phyloP scores from a whole-genome alignment of 2,329 filamentous ascomycete genomes.

The Tolypocladium capitatum region DNA sequence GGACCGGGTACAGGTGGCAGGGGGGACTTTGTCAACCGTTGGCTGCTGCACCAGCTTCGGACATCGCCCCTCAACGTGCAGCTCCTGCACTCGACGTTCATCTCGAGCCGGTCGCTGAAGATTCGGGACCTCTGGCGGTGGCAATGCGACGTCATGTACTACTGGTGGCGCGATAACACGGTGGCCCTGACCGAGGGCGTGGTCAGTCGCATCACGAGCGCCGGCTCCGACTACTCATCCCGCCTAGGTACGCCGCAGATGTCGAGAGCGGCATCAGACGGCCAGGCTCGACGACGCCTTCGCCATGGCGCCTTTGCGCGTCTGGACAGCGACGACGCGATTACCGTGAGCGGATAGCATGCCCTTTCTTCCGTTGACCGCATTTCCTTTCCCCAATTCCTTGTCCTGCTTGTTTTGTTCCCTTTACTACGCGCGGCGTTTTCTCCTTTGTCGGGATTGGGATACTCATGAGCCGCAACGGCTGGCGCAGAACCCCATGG shows the following conservation, averaged over 20 bases:
- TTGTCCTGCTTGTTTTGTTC: background rate
- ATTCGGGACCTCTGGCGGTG: conserved; percentile 21
- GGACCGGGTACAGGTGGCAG: conserved; percentile 23
- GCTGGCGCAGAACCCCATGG: background rate
- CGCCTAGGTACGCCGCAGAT: conserved; percentile 11
- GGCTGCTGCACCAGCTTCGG: conserved; percentile 38
- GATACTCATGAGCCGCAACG: background rate
- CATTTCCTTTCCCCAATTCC: background rate
- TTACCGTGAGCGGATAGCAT: conserved; percentile 4
- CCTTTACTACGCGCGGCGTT: background rate
- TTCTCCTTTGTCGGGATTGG: background rate
- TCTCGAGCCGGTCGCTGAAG: conserved; percentile 12
- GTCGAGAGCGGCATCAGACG: conserved; percentile 16
- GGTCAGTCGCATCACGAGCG: conserved; percentile 8
- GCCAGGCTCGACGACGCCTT: background rate
- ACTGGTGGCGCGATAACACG: conserved; percentile 22
- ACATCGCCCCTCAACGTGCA: conserved; percentile 30
- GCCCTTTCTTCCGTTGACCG: background rate
- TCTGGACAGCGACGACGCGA: conserved; percentile 5
- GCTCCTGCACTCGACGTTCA: conserved; percentile 24
- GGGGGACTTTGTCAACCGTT: conserved; percentile 33
- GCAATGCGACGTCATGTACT: conserved; percentile 24
- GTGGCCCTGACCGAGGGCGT: conserved; percentile 6
- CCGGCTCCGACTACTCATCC: conserved; percentile 12
- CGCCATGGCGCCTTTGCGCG: background rate